Evolutionary conservation across 2,329 filamentous ascomycete species (phyloP).

Genomic region (Cercospora sp.): DNA sequence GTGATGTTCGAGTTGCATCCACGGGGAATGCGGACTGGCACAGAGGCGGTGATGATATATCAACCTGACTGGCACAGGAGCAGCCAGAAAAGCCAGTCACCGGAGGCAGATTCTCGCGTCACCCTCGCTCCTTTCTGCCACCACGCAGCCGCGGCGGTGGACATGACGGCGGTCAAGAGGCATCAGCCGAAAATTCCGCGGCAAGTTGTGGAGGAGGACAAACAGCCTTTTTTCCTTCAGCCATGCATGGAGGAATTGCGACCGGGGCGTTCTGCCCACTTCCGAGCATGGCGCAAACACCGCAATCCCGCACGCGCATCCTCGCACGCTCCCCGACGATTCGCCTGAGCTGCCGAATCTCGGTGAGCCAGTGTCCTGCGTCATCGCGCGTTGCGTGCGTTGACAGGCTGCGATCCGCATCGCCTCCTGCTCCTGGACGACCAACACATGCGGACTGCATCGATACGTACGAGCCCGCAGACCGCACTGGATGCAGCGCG

Average conservation of each 20-base stretch:
- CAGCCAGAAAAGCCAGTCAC: background rate
- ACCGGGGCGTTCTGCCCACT: background rate
- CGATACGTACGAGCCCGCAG: background rate
- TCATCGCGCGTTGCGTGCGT: background rate
- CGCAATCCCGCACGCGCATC: background rate
- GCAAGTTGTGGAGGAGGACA: background rate
- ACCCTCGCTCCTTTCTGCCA: background rate
- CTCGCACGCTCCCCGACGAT: background rate
- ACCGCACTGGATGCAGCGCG: background rate
- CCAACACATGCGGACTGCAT: background rate
- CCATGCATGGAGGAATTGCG: background rate
- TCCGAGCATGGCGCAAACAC: background rate
- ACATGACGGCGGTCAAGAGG: slow-evolving; percentile 4
- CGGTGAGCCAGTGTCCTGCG: background rate
- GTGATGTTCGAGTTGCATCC: slow-evolving; percentile 13
- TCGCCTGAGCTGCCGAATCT: background rate
- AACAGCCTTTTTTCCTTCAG: background rate
- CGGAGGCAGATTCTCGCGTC: slow-evolving; percentile 14
- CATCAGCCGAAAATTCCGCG: slow-evolving; percentile 6
- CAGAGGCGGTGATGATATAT: slow-evolving; percentile 18
- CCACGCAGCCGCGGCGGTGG: background rate
- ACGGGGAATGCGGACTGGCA: slow-evolving; percentile 14
- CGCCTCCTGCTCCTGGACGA: background rate
- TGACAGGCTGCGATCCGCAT: background rate
- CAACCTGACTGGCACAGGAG: slow-evolving; percentile 11